Evolutionary conservation across 2,329 filamentous ascomycete species (phyloP).

Genomic region (Monilinia fructicola): DNA sequence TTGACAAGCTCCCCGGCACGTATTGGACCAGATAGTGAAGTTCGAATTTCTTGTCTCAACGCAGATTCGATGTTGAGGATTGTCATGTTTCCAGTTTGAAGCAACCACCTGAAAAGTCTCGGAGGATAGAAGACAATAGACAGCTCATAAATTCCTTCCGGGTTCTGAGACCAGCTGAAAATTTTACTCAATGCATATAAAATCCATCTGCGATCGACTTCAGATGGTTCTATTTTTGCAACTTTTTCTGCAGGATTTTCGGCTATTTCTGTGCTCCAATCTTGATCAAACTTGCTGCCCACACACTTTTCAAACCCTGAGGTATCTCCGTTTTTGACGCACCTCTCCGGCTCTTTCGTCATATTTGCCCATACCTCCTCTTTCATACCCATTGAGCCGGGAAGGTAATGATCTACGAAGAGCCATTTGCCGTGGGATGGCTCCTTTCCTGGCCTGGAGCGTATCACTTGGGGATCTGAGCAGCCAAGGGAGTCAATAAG

Average conservation of each 20-base stretch:
- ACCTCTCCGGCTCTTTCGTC: constrained; percentile 40
- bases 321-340: constrained; percentile 41
- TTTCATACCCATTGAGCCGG: constrained; percentile 29
- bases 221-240: constrained; percentile 48
- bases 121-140: constrained; percentile 48
- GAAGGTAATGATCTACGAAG: constrained; percentile 36
- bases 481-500: constrained; percentile 74
- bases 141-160: constrained; percentile 34
- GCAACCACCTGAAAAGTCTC: constrained; percentile 57
- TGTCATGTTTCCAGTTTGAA: constrained; percentile 60
- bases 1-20: constrained; percentile 61
- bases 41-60: constrained; percentile 51
- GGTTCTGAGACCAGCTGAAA: constrained; percentile 41
- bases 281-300: constrained; percentile 41
- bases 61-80: constrained; percentile 58
- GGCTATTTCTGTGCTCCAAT: constrained; percentile 25
- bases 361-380: constrained; percentile 29
- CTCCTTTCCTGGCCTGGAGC: constrained; percentile 27
- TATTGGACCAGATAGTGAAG: constrained; percentile 42
- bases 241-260: constrained; percentile 27
- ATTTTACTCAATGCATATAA: constrained; percentile 52
- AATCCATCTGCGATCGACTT: constrained; percentile 65
- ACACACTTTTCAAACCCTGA: constrained; percentile 46
- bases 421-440: constrained; percentile 21
- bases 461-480: constrained; percentile 48